Evolutionary conservation across 441 rosid genomes (phyloP).

Genomic region (Eutrema salsugineum): DNA sequence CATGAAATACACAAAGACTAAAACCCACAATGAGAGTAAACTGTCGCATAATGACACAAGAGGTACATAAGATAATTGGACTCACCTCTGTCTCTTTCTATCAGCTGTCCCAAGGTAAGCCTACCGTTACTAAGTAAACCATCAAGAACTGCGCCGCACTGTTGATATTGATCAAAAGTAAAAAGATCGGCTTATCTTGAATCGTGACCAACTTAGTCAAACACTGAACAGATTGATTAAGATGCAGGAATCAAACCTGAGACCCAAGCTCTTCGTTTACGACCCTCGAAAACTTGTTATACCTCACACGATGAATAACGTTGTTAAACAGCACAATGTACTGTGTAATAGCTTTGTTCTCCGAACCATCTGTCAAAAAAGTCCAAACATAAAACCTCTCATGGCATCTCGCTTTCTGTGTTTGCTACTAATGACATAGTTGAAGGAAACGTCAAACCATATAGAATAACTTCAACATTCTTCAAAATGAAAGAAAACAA

Average conservation of each 20-base stretch:
- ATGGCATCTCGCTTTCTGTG: background rate
- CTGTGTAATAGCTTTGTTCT: conserved; percentile 47
- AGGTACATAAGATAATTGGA: background rate
- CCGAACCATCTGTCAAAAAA: conserved; percentile 39
- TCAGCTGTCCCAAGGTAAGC: conserved; percentile 72
- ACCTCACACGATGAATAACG: conserved; percentile 71
- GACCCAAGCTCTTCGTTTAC: conserved; percentile 16
- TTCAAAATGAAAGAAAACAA: background rate
- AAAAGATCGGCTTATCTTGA: background rate
- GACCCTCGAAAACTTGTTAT: conserved; percentile 51
- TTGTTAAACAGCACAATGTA: conserved; percentile 61
- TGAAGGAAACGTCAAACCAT: background rate
- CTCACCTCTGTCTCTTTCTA: conserved; percentile 53
- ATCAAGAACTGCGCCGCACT: conserved; percentile 45
- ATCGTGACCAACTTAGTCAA: background rate
- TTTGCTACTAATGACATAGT: background rate
- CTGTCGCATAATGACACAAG: background rate
- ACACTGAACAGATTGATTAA: background rate
- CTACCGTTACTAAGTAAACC: conserved; percentile 87
- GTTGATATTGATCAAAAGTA: background rate
- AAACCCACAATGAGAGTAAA: background rate
- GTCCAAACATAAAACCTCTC: no score
- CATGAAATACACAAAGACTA: background rate
- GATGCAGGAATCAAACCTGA: conserved; percentile 15
- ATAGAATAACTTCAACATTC: background rate